phyloP scores from a whole-genome alignment of 106 monocot genomes.

The Iris macrosiphon region DNA sequence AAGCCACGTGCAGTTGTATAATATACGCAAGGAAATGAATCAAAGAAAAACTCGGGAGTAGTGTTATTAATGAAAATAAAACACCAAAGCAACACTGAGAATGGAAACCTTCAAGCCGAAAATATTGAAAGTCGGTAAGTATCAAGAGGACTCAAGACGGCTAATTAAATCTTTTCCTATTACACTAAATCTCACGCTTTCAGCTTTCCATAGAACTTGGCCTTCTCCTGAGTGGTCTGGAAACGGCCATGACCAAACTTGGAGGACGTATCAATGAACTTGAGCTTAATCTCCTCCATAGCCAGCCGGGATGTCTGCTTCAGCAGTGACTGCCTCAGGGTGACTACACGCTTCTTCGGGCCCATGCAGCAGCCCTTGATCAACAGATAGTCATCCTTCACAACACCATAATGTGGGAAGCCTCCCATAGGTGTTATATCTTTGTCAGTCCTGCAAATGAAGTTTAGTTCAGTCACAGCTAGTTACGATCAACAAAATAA shows the following conservation, averaged over 20 bases:
- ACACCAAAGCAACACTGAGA: no score
- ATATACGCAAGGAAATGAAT: no score
- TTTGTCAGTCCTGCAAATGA: slow-evolving; percentile 50
- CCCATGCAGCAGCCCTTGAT: slow-evolving; percentile 70
- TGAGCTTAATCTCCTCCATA: slow-evolving; percentile 71
- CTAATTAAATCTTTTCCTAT: no score
- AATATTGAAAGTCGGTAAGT: no score
- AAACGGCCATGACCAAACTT: slow-evolving; percentile 73
- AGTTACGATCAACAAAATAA: neutral
- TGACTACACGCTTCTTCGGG: slow-evolving; percentile 62
- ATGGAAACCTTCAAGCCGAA: no score
- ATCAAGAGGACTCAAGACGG: no score
- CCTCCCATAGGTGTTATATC: slow-evolving; percentile 71
- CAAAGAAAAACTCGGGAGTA: no score
- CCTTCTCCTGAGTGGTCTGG: slow-evolving; percentile 68
- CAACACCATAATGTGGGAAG: slow-evolving; percentile 63
- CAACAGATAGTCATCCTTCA: slow-evolving; percentile 64
- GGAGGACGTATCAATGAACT: slow-evolving; percentile 67
- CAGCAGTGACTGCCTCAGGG: slow-evolving; percentile 56
- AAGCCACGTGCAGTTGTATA: no score
- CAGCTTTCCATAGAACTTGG: slow-evolving; percentile 52
- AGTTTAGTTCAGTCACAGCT: neutral
- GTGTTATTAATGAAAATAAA: no score
- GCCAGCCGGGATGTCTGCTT: slow-evolving; percentile 55
- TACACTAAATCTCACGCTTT: no score